Base-by-base conservation (phyloP, 257 asterid species). In the Gentiana straminea region DNA sequence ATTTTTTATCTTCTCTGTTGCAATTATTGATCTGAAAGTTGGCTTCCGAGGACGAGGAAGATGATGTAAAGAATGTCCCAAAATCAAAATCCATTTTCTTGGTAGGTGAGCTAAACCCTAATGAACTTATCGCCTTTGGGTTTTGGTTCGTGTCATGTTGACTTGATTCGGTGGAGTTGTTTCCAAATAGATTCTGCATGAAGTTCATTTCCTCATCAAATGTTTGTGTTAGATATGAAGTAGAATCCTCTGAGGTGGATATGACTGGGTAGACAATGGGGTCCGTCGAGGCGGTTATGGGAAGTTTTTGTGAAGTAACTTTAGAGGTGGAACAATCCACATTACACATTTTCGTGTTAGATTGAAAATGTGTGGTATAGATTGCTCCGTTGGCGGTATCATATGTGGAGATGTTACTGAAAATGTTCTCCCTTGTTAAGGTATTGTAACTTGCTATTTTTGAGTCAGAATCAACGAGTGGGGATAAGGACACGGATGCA, bases 171-270 rank as follows among this genome's bases (percentile, higher is more conserved):
- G 11, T 35, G 3, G 55, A 36, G 37, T 60, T 59, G 62, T 60
- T 57, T 8, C 60, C 78, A 49, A 83, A 83, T 13, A 79, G 32
- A 46, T 33, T 70, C 49, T 67, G 75, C 70, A 87, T 65, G 76
- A 87, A 84, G 52, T 59, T 49, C 74, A 80, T 58, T 58, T 84
- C 92, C 49, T 87, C 96, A n/a, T 70, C 79, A 4, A 54, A 56
- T 0, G 69, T 64, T 2, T 71, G 65, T 32, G 76, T 8, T 35
- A 84, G 41, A 48, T 66, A 70, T 4, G 77, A 67, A 2, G 70
- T 57, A 8, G 76, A 68, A 6, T 67, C 81, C 0, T 63, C 73
- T 0, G 65, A n/a, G 24, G 38, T 24, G 10, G 73, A 55, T 8
- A 46, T 37, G 32, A 13, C 55, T 2, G 64, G 59, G 11, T 51